These are phyloP conservation scores for thale cress (Arabidopsis thaliana) DNA, from an alignment of 345 rosid species.

Conservation along the genomic window DNA sequence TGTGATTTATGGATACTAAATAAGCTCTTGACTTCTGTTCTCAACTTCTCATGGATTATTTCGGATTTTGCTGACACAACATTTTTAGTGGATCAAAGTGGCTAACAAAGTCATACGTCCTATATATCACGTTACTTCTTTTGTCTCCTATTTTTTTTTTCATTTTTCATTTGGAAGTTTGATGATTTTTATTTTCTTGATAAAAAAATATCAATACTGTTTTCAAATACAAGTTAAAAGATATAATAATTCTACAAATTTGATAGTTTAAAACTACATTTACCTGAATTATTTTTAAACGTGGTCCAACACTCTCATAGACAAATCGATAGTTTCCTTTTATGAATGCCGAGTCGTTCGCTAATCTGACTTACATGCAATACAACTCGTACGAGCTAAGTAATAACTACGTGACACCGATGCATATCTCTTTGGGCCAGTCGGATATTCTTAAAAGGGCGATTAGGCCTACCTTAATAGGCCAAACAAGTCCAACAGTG, in stretches of 20 bases:
- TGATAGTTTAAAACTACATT: neutral
- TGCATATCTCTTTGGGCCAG: neutral
- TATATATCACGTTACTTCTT: slow-evolving; percentile 9
- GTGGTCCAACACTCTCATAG: neutral
- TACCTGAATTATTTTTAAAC: neutral
- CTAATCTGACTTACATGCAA: neutral
- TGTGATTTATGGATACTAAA: neutral
- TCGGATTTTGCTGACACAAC: slow-evolving; percentile 18
- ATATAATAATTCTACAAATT: too few relatives aligned
- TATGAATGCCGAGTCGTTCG: neutral
- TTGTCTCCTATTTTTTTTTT: neutral
- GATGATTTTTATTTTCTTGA: neutral
- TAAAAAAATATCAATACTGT: neutral
- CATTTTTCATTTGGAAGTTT: neutral
- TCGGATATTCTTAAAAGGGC: neutral
- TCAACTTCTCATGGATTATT: slow-evolving; percentile 15
- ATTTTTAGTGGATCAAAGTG: slow-evolving; percentile 28
- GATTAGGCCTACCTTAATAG: neutral
- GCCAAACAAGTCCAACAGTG: neutral
- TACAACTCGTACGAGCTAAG: neutral
- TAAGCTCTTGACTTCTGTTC: slow-evolving; percentile 10
- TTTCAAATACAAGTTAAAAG: neutral
- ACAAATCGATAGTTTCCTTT: neutral
- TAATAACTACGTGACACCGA: neutral
- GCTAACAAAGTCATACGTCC: slow-evolving; percentile 13